Conservation (phyloP, 495 filamentous ascomycete species). For the Podospora fimiseda region DNA sequence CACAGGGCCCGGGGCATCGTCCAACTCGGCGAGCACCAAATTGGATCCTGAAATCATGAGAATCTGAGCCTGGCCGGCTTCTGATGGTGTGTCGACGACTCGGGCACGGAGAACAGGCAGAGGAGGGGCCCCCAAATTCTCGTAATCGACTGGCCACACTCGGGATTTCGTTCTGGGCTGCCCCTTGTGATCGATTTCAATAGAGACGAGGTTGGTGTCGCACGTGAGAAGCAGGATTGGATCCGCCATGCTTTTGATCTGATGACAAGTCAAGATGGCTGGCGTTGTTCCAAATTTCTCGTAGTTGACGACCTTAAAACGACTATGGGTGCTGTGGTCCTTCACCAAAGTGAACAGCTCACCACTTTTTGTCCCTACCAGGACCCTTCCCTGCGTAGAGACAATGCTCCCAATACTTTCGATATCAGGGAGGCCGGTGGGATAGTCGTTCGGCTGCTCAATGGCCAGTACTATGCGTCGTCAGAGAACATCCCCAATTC, state of each 20-base stretch:
- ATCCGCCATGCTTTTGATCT: background rate
- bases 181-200: conserved; percentile 2
- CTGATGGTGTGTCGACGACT: conserved; percentile 24
- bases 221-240: conserved; percentile 24
- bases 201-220: conserved; percentile 20
- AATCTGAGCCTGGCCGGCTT: conserved; percentile 22
- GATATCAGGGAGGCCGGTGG: background rate
- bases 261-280: conserved; percentile 15
- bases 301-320: conserved; percentile 4
- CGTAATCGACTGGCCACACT: conserved; percentile 38
- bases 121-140: conserved; percentile 23
- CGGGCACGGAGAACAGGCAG: conserved; percentile 26
- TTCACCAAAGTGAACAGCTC: conserved; percentile 33
- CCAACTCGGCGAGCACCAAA: conserved; percentile 46
- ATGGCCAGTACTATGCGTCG: conserved; percentile 6
- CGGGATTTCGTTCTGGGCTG: conserved; percentile 16
- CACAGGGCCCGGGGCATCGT: conserved; percentile 40
- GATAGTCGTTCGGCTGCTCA: too few species aligned
- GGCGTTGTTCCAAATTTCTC: conserved; percentile 26
- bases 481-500: conserved; percentile 2
- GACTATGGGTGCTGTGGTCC: background rate
- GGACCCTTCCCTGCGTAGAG: conserved; percentile 14
- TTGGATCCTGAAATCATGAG: conserved; percentile 39
- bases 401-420: conserved; percentile 35
- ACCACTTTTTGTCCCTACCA: conserved; percentile 39